phyloP scores from a whole-genome alignment of 2,329 filamentous ascomycete species.

The Keithomyces neogunnii region DNA sequence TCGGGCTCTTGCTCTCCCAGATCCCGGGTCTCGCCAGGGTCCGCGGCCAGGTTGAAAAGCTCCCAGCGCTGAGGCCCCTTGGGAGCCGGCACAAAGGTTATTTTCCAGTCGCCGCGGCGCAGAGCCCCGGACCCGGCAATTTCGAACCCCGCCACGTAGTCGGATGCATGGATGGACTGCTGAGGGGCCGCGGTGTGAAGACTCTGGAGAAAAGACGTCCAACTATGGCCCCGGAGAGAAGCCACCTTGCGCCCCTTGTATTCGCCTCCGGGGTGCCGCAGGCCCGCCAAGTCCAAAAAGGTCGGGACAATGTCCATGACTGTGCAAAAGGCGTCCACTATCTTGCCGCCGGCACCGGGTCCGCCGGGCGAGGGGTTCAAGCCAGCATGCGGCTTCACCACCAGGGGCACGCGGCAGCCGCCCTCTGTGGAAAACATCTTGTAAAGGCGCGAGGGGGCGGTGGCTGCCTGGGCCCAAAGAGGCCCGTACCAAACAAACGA shows the following conservation, averaged over 20 bases:
- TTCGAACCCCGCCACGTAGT: constrained; percentile 24
- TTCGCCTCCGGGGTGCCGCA: constrained; percentile 24
- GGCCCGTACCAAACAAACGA: constrained; percentile 54
- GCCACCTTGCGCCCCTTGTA: constrained; percentile 38
- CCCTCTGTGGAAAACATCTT: constrained; percentile 35
- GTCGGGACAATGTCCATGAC: constrained; percentile 38
- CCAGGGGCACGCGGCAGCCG: constrained; percentile 42
- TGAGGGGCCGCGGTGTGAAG: neutral
- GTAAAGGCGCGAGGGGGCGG: constrained; percentile 27
- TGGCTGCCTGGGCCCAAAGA: constrained; percentile 38
- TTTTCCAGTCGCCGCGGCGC: constrained; percentile 25
- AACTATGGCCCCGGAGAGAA: constrained; percentile 34
- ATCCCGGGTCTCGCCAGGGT: constrained; percentile 24
- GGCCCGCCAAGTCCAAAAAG: constrained; percentile 32
- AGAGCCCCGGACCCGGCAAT: constrained; percentile 24
- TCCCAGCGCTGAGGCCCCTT: constrained; percentile 21
- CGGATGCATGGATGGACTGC: constrained; percentile 31
- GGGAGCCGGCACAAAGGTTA: constrained; percentile 19
- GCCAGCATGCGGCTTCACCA: constrained; percentile 24
- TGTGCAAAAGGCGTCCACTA: constrained; percentile 36
- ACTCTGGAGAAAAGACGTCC: constrained; percentile 2
- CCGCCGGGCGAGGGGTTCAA: neutral
- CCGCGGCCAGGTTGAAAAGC: constrained; percentile 22
- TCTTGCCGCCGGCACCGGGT: constrained; percentile 11
- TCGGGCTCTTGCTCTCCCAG: constrained; percentile 15